Evolutionary conservation across 345 rosid genomes (phyloP).

Genomic region (Physaria fendleri): DNA sequence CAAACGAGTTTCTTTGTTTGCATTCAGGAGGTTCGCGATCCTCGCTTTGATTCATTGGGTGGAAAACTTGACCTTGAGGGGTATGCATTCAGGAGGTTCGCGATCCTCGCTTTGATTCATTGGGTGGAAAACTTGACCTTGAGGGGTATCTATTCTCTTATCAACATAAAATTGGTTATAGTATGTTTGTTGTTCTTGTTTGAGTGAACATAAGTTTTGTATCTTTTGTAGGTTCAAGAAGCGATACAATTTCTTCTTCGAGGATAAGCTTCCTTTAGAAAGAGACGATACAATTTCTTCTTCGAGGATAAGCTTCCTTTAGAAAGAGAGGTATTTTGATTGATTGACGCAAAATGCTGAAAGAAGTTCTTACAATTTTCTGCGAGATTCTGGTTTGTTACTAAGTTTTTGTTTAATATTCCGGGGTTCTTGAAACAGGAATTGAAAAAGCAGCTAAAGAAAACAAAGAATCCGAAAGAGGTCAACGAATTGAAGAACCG

Average conservation of each 20-base stretch:
- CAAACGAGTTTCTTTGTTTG: constrained; percentile 6
- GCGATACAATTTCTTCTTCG: constrained; percentile 61
- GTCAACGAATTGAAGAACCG: constrained; percentile 33
- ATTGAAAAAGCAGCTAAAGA: constrained; percentile 39
- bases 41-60: constrained; percentile 65
- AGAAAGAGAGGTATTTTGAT: constrained; percentile 29
- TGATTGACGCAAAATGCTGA: neutral
- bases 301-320: constrained; percentile 57
- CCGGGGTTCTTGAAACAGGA: constrained; percentile 28
- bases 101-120: constrained; percentile 76
- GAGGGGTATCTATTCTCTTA: constrained; percentile 46
- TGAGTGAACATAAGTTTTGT: neutral
- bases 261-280: constrained; percentile 55
- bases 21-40: constrained; percentile 44
- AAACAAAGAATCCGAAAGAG: constrained; percentile 36
- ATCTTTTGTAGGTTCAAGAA: constrained; percentile 55
- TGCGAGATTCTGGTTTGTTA: neutral
- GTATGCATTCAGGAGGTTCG: constrained; percentile 30
- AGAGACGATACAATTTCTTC: constrained; percentile 49
- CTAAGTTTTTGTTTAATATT: neutral
- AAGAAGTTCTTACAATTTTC: neutral
- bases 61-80: constrained; percentile 58
- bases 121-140: constrained; percentile 53
- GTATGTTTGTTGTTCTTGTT: neutral
- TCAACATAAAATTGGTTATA: neutral